These are phyloP conservation scores for Paraphaeosphaeria minitans DNA, from an alignment of 2,329 filamentous ascomycete species.

Conservation along the genomic window DNA sequence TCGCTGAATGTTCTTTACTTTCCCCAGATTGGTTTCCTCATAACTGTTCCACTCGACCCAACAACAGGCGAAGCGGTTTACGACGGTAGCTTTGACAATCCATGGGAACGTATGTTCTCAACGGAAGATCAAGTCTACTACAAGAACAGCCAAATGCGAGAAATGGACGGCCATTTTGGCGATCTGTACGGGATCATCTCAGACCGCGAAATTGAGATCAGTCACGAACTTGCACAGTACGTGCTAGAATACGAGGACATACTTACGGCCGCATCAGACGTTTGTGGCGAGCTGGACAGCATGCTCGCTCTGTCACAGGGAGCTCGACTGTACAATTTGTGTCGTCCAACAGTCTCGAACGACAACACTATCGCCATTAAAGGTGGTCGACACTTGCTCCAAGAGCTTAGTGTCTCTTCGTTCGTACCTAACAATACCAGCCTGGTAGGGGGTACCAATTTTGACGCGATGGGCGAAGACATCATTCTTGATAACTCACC, in stretches of 20 bases:
- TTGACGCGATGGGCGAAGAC: constrained; percentile 11
- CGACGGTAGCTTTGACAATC: constrained; percentile 62
- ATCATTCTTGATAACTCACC: constrained; percentile 12
- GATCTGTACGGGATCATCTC: constrained; percentile 86
- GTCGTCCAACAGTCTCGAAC: constrained; percentile 69
- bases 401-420: constrained; percentile 78
- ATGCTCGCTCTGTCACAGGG: constrained; percentile 79
- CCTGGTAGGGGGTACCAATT: constrained; percentile 63
- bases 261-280: constrained; percentile 72
- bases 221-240: constrained; percentile 74
- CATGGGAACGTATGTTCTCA: constrained; percentile 79
- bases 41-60: constrained; percentile 69
- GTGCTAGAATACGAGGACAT: constrained; percentile 71
- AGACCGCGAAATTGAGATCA: constrained; percentile 89
- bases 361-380: constrained; percentile 74
- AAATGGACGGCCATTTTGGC: constrained; percentile 80
- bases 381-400: constrained; percentile 84
- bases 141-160: constrained; percentile 80
- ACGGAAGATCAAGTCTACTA: constrained; percentile 77
- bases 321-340: constrained; percentile 75
- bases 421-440: constrained; percentile 84
- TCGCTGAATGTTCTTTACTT: constrained; percentile 83
- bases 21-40: constrained; percentile 88
- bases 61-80: constrained; percentile 65
- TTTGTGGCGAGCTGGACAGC: constrained; percentile 85